Base-by-base conservation (phyloP, 495 filamentous ascomycete genomes). In the Massariosphaeria phaeospora region DNA sequence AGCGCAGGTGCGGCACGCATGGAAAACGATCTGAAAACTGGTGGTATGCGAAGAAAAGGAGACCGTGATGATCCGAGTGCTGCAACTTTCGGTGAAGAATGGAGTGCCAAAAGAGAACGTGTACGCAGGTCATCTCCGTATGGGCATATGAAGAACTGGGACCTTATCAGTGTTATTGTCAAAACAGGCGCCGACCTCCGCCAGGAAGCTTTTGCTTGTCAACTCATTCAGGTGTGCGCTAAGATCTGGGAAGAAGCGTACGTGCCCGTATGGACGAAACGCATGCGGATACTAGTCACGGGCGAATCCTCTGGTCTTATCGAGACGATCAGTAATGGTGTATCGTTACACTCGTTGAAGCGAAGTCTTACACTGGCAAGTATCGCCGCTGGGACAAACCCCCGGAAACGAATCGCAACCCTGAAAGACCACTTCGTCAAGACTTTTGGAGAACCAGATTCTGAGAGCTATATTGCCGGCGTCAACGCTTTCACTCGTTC, bases 21-120 rank as follows among this genome's bases (percentile, higher is more conserved):
- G 85, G 85, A 89, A 67, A 89, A 89, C 67, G 85, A 89, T 65
- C 74, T 83, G 66, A 86, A 84, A 71, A 89, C 85, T 17, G 85
- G 84, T 44, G 85, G 85, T 24, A 77, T 89, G 4, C 82, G 82
- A 60, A 79, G 84, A 26, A 84, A 84, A 63, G 85, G 84, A 15
- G 85, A 89, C 63, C 79, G 85, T 23, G 85, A 88, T 59, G 85
- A 89, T 64, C 85, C 85, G n/a, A 85, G 82, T 56, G 85, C 85
- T 21, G 85, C 84, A 9, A 86, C 85, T 5, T 88, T 89, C 61
- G 85, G 85, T 45, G 85, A 89, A 67, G 84, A 84, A 35, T 89
- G 85, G 85, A 75, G 79, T 45, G 73, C 76, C 41, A 89, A 89
- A 62, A 84, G 82, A 62, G 85, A 88, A 68, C 82, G 85, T 20